Base-by-base conservation (phyloP, 2,329 filamentous ascomycete species). In the Uncinocarpus reesii region DNA sequence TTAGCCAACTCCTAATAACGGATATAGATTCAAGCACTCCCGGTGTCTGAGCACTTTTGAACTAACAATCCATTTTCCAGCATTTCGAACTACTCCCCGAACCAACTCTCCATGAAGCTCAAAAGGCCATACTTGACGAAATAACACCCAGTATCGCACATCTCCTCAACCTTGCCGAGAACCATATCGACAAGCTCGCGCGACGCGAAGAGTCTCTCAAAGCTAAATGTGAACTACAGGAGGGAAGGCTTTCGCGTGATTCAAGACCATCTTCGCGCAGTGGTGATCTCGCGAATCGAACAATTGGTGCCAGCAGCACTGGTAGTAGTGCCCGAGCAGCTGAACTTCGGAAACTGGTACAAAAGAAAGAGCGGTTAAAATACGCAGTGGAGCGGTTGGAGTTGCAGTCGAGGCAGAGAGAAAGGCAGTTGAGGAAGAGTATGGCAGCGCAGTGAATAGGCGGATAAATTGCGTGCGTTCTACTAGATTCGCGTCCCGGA, bases 1-100 rank as follows among this genome's bases (percentile, higher is more conserved):
- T 21, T 21, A 7, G 11, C 29, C 26, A 29, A 11, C 26, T 7
- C 26, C 7, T 11, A 6, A 29, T 2, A 29, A 11, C 26, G 11
- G 26, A 29, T 29, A 29, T 11, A 29, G 11, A 7, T 29, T 29
- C 24, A 16, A 16, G 31, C 8, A 4, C 4, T 10, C 16, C 21
- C 35, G 23, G 18, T 10, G 13, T 21, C 7, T 10, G 15, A 4
- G 7, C 5, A 34, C 8, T 24, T 18, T 3, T 11, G 18, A 40
- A 36, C 42, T 44, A 42, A 42, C 23, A 16, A 24, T 34, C n/a
- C 21, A n/a, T n/a, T 35, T 23, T 38, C 48, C 58, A 93, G 83
- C 89, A 95, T 70, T 95, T 94, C 68, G 89, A 95, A 65, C 80
- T 95, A 35, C 85, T 95, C 57, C 86, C 88, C 13, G 86, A 94